Conservation (phyloP, 768 basidiomycete genomes). For the Mrakia hoshinonis region DNA sequence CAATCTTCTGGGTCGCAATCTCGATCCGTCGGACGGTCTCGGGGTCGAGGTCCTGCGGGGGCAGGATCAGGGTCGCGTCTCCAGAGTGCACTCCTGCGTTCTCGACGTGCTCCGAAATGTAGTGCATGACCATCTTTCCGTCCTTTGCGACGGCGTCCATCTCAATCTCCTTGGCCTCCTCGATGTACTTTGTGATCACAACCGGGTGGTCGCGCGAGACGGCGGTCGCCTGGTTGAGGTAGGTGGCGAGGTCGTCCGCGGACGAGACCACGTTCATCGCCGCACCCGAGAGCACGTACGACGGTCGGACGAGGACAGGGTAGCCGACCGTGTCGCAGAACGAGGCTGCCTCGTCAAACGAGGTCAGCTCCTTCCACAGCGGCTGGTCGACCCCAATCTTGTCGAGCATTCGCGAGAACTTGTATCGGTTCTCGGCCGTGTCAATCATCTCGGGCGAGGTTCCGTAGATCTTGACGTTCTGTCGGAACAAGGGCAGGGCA, state of each 20-base stretch:
- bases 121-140: constrained; percentile 98
- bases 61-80: constrained; percentile 94
- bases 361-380: constrained; percentile 90
- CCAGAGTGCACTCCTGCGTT: constrained; percentile 98
- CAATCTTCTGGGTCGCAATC: constrained; percentile 94
- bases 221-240: constrained; percentile 87
- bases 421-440: constrained; percentile 97
- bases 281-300: constrained; percentile 97
- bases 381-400: constrained; percentile 99
- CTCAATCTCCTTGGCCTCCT: constrained; percentile 99
- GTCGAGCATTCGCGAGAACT: constrained; percentile 95
- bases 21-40: constrained; percentile 93
- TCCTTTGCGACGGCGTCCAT: constrained; percentile 98
- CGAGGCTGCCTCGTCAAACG: constrained; percentile 70
- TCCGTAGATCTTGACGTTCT: constrained; percentile 97
- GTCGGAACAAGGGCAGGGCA: constrained; percentile 84
- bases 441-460: constrained; percentile 99
- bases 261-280: constrained; percentile 99
- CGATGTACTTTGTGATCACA: constrained; percentile 98
- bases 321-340: constrained; percentile 93
- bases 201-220: constrained; percentile 95
- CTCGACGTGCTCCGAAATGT: constrained; percentile 98
- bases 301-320: constrained; percentile 92
- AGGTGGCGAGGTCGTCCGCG: constrained; percentile 77
- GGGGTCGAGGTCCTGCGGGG: constrained; percentile 95